Evolutionary conservation across 1,139 yeast species (phyloP), one percentile per base, ranked within the genome.

Genomic region (Pichia sp.): DNA sequence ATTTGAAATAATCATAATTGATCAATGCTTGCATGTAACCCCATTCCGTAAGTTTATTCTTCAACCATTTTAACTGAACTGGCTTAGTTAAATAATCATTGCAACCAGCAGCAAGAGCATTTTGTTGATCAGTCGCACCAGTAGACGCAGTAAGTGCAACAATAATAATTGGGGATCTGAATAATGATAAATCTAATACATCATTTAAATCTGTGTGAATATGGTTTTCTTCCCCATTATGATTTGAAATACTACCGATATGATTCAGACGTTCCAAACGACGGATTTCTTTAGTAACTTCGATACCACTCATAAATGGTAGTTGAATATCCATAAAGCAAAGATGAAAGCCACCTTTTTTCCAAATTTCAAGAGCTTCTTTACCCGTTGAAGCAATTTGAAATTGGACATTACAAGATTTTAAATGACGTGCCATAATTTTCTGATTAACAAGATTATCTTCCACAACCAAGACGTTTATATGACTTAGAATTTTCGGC

Each of bases 31-130:
- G 98, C 98, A 92, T 92, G 51, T 80, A 75, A 2, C 94, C 94
- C 97, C 97, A 90, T 65, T 92, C 98, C 4, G 92, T 87, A 49
- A 92, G 86, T 66, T 92, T 92, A 59, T 86, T 87, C 57, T 90
- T 89, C 44, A 92, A 70, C 98, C 98, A 92, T 35, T 82, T 89
- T 57, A 92, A 71, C 58, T 89, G 90, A 12, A 94, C 98, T 0
- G 98, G 98, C 54, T 92, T 92, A n/a, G 97, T 92, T 56, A 92
- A 69, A 64, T 84, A 92, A 64, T 92, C 98, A 60, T 92, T 92
- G 66, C 98, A 92, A 38, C 98, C 98, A 2, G 97, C 97, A 38
- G 95, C 85, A 50, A 92, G 70, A 0, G 98, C 98, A 58, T 87
- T 87, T 53, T 87, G 82, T 60, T 86, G 80, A 64, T 90, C 97